Conservation (phyloP, 1,284 basidiomycete genomes). For the Cystobasidium sp. region DNA sequence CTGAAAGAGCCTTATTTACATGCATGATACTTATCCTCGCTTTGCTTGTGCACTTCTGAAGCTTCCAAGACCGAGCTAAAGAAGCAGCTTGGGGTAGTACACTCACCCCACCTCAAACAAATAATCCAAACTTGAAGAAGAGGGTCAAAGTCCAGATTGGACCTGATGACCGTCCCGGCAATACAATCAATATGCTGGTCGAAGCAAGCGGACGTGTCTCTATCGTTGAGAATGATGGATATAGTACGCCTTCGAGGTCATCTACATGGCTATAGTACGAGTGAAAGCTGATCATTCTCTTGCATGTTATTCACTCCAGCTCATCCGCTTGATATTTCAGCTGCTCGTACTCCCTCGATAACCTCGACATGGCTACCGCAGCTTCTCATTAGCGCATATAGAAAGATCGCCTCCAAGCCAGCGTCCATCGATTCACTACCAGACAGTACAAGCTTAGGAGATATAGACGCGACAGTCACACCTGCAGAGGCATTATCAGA, state of each 20-base stretch:
- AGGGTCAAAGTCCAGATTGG: constrained; percentile 48
- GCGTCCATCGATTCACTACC: constrained; percentile 16
- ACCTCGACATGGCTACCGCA: constrained; percentile 47
- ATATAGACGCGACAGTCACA: constrained; percentile 30
- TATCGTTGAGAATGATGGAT: constrained; percentile 52
- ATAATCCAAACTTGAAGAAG: constrained; percentile 50
- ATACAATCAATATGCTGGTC: constrained; percentile 49
- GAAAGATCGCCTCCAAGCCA: constrained; percentile 29
- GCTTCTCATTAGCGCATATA: constrained; percentile 5
- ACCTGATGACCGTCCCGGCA: constrained; percentile 20
- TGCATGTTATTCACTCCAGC: background rate
- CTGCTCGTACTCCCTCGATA: constrained; percentile 44
- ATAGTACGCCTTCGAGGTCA: constrained; percentile 44
- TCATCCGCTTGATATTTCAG: constrained; percentile 47
- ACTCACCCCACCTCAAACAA: constrained; percentile 40
- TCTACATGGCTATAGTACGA: background rate
- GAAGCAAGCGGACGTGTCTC: constrained; percentile 53
- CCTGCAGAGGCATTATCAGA: constrained; percentile 28
- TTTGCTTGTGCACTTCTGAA: background rate
- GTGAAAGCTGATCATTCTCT: background rate
- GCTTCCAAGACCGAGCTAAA: constrained; percentile 53
- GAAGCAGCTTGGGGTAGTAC: constrained; percentile 51
- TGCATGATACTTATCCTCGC: too few species aligned
- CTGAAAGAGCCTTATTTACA: too few species aligned
- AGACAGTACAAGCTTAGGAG: constrained; percentile 17